Evolutionary conservation across 768 basidiomycete species (phyloP), one percentile per base, ranked within the genome.

Genomic region (Suillus fuscotomentosus): DNA sequence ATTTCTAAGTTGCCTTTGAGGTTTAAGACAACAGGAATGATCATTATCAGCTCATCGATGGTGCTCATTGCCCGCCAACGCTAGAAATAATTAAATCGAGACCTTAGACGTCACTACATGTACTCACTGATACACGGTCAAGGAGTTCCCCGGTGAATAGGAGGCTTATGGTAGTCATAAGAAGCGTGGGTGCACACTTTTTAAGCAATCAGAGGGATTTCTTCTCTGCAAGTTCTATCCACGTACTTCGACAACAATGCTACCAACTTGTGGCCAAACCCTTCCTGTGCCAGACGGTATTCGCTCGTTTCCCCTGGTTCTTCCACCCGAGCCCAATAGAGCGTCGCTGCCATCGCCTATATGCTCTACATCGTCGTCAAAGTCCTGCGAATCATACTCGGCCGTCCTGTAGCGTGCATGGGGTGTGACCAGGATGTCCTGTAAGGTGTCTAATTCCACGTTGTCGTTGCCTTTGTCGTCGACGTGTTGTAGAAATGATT

Each of bases 1-100:
- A 99, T 99, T 77, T 99, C 97, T 43, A 99, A 85, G 72, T 99
- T 94, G n/a, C 97, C 97, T 71, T 97, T 98, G 63, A 99, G 86
- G 70, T 99, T 99, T 67, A 94, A 84, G 22, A 99, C 81, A 66
- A 96, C 95, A 13, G 97, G 96, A 4, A 98, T 89, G 61, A 99
- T 93, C 83, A 99, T 94, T 69, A 99, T 95, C 62, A 99, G 88
- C 74, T 99, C 95, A 80, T 98, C 91, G 56, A 98, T 88, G 48
- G 91, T 84, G 56, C 82, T 82, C 86, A 99, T 95, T 39, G 96
- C 95, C 66, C 80, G 83, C 95, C 95, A 99, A 62, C 81, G 87
- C 93, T 96, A 22, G 43, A 59, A 31, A 13, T 24, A 6, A 5
- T 55, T 9, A 34, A n/a, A 50, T 31, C 59, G 62, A 66, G 34